A percentile compares a stretch with the other conserved stretches of the same genome.
Evolutionary conservation across 305 asterid species (phyloP).

Genomic region (Fraxinus angustifolia): DNA sequence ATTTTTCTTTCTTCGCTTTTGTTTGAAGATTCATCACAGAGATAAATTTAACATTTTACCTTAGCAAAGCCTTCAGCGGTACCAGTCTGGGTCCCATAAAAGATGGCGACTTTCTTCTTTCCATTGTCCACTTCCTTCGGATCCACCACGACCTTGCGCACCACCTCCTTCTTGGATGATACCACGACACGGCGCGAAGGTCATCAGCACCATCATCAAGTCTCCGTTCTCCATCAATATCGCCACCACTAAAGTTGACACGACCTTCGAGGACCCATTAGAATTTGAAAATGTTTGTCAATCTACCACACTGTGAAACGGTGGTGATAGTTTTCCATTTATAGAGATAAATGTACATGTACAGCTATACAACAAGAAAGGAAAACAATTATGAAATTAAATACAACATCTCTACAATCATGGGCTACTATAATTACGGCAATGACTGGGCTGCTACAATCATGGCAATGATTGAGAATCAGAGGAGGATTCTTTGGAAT

Average conservation of each 20-base stretch:
- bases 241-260: slow-evolving; percentile 36
- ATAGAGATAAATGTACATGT: no score
- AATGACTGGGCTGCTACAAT: no score
- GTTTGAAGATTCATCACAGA: background rate
- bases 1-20: background rate
- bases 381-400: no score
- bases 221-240: slow-evolving; percentile 47
- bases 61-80: slow-evolving; percentile 75
- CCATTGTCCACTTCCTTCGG: slow-evolving; percentile 53
- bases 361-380: no score
- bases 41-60: slow-evolving; percentile 26
- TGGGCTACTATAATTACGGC: no score
- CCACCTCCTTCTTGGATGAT: slow-evolving; percentile 31
- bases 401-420: no score
- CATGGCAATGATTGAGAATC: no score
- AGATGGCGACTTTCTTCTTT: slow-evolving; percentile 42
- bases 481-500: no score
- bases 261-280: slow-evolving; percentile 33
- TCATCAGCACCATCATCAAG: slow-evolving; percentile 47
- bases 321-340: no score
- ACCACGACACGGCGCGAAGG: slow-evolving; percentile 41
- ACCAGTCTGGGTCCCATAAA: slow-evolving; percentile 68
- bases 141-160: slow-evolving; percentile 34
- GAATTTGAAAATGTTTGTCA: slow-evolving; percentile 15
- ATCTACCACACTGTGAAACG: no score